Percentiles rank a stretch among this genome's conserved stretches.
Conservation (phyloP, 805 yeast genomes). For the Tetrapisispora arboricola region DNA sequence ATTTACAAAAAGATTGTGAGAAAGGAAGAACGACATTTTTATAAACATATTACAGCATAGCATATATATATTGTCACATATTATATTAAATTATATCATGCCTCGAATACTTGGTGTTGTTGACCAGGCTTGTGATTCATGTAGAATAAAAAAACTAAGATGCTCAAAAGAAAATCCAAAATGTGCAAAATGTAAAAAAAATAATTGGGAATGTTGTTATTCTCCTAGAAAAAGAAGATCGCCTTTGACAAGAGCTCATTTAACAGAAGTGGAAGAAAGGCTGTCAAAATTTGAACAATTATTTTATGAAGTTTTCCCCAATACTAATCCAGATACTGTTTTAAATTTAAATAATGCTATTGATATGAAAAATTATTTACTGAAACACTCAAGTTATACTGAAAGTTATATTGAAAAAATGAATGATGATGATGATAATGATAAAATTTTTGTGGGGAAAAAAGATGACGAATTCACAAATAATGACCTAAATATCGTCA, state of each 20-base stretch:
- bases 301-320: constrained; percentile 36
- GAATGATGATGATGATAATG: not conserved
- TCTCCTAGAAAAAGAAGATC: constrained; percentile 71
- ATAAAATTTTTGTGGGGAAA: not conserved
- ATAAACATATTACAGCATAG: too few species aligned
- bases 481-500: not conserved
- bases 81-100: not conserved
- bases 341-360: constrained; percentile 9
- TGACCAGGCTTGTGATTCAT: constrained; percentile 56
- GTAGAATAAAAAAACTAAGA: constrained; percentile 67
- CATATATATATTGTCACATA: too few species aligned
- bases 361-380: constrained; percentile 1
- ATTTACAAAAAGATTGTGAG: too few species aligned
- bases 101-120: constrained; percentile 3
- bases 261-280: constrained; percentile 63
- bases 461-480: not conserved
- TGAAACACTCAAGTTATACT: not conserved
- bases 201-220: constrained; percentile 65
- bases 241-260: constrained; percentile 71
- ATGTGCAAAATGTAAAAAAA: constrained; percentile 64
- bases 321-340: constrained; percentile 35
- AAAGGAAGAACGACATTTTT: too few species aligned
- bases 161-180: constrained; percentile 73
- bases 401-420: too few species aligned
- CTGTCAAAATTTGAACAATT: constrained; percentile 38